Conservation (phyloP, 805 yeast genomes). For the Candida qinlingensis region DNA sequence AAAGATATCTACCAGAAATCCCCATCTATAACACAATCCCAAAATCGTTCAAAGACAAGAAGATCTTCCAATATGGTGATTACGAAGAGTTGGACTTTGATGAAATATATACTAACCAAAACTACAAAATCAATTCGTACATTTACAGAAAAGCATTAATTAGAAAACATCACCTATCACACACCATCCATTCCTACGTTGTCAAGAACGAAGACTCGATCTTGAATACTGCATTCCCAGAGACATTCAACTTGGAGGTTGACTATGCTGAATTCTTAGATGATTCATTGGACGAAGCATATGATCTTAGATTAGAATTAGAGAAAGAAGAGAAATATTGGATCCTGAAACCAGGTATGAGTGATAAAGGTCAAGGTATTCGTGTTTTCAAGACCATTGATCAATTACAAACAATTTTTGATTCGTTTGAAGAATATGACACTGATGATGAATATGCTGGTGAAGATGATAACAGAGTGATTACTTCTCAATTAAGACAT, state of each 20-base stretch:
- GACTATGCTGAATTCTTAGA: conserved; percentile 96
- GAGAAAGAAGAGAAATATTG: conserved; percentile 59
- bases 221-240: conserved; percentile 60
- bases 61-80: conserved; percentile 75
- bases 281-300: conserved; percentile 88
- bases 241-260: conserved; percentile 72
- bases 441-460: conserved; percentile 53
- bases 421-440: conserved; percentile 75
- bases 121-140: conserved; percentile 70
- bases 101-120: conserved; percentile 36
- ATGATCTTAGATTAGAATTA: conserved; percentile 78
- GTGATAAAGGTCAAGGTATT: conserved; percentile 96
- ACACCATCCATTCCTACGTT: conserved; percentile 67
- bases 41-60: conserved; percentile 14
- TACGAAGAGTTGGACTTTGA: conserved; percentile 87
- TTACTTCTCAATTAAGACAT: conserved; percentile 83
- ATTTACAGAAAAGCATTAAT: conserved; percentile 87
- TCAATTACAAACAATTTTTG: conserved; percentile 78
- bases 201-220: conserved; percentile 72
- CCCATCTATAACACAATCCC: conserved; percentile 4
- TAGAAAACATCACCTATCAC: conserved; percentile 84
- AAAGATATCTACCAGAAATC: conserved; percentile 29
- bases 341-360: conserved; percentile 95
- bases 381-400: conserved; percentile 72
- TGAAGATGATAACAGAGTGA: conserved; percentile 54